These are phyloP conservation scores for Phellinidium pouzarii DNA, from an alignment of 1,284 basidiomycete genomes.

Conservation along the genomic window DNA sequence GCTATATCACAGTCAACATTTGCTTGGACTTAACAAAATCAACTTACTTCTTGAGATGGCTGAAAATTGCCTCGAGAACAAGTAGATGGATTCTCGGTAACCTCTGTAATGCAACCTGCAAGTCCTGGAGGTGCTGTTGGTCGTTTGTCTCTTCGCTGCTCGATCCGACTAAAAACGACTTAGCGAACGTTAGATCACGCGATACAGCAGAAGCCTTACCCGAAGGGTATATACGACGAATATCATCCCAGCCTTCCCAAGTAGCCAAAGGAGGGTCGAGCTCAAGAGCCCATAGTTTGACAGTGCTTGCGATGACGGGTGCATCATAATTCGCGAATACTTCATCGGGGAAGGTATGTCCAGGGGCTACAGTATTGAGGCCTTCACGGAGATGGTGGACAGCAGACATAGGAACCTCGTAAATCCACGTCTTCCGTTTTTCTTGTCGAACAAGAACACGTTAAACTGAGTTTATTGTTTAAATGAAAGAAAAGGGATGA, in stretches of 20 bases:
- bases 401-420: conserved; percentile 78
- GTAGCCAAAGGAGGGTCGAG: conserved; percentile 77
- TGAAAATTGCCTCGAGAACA: conserved; percentile 74
- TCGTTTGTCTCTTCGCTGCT: conserved; percentile 44
- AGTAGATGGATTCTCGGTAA: conserved; percentile 78
- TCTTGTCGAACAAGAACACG: conserved; percentile 39
- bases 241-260: conserved; percentile 87
- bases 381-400: conserved; percentile 80
- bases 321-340: conserved; percentile 74
- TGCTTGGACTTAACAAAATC: neutral
- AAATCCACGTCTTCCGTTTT: conserved; percentile 88
- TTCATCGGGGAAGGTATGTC: conserved; percentile 57
- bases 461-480: neutral
- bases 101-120: conserved; percentile 62
- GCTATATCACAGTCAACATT: conserved; percentile 30
- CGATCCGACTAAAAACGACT: conserved; percentile 43
- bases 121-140: conserved; percentile 57
- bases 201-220: conserved; percentile 27
- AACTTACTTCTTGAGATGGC: conserved; percentile 68
- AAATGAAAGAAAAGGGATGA: conserved; percentile 12
- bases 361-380: conserved; percentile 66
- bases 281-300: conserved; percentile 85
- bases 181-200: conserved; percentile 8
- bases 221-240: conserved; percentile 76
- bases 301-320: conserved; percentile 75